phyloP scores from a whole-genome alignment of 2,329 filamentous ascomycete species.

The Rhynchosporium graminicola region DNA sequence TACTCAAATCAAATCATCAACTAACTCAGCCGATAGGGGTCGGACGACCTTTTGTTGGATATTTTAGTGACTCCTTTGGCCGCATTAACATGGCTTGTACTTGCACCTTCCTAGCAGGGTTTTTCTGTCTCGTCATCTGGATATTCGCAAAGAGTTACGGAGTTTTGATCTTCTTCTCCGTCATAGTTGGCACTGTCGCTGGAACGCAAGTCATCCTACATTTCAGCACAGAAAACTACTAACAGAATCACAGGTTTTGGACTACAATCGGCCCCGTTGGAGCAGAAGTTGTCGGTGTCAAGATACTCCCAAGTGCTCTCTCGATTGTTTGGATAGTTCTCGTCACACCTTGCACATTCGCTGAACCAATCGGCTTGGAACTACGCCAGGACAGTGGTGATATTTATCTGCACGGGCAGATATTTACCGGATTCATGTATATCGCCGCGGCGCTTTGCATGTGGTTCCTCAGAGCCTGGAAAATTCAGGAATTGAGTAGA shows the following conservation, averaged over 20 bases:
- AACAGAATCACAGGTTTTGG: constrained; percentile 52
- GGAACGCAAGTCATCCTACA: constrained; percentile 50
- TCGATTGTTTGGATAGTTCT: constrained; percentile 73
- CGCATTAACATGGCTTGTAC: constrained; percentile 71
- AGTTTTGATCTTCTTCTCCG: constrained; percentile 68
- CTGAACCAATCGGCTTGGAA: constrained; percentile 58
- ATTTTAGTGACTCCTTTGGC: constrained; percentile 69
- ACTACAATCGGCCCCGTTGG: constrained; percentile 67
- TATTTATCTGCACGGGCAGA: constrained; percentile 57
- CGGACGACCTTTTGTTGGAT: constrained; percentile 71
- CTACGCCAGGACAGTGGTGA: constrained; percentile 51
- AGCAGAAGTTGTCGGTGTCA: constrained; percentile 73
- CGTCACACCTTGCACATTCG: constrained; percentile 69
- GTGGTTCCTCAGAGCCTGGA: constrained; percentile 60
- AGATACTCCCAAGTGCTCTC: constrained; percentile 66
- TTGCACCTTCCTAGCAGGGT: constrained; percentile 63
- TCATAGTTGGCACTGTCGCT: constrained; percentile 66
- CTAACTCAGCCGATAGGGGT: constrained; percentile 46
- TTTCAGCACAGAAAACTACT: not conserved
- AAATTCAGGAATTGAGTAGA: constrained; percentile 55
- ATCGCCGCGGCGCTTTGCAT: constrained; percentile 55
- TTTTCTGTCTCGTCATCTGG: constrained; percentile 73
- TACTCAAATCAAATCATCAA: not conserved
- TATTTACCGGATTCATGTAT: constrained; percentile 64
- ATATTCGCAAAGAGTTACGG: constrained; percentile 65